Evolutionary conservation across 257 asterid genomes (phyloP).

Genomic region (Prunella vulgaris): DNA sequence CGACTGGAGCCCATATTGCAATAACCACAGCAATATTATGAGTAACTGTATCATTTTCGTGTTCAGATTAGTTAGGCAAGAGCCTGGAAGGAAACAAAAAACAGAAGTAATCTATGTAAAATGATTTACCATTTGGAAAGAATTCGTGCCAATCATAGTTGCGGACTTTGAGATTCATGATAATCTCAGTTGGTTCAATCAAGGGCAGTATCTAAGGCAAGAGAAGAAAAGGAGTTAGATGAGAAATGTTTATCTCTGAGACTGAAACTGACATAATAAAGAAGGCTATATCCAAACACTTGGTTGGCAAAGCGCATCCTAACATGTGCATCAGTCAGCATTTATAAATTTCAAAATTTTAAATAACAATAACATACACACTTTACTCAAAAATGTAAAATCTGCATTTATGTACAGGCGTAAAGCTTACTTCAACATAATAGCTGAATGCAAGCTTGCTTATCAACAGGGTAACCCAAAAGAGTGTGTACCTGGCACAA

Average conservation of each 20-base stretch:
- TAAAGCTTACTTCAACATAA: constrained; percentile 80
- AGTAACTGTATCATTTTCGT: constrained; percentile 54
- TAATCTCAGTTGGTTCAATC: constrained; percentile 73
- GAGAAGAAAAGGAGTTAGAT: constrained; percentile 16
- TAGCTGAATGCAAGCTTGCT: constrained; percentile 98
- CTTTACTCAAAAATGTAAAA: constrained; percentile 11
- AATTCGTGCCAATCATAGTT: constrained; percentile 95
- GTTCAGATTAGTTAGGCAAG: constrained; percentile 25
- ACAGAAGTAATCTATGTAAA: constrained; percentile 2
- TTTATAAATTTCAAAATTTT: background rate
- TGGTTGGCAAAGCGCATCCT: background rate
- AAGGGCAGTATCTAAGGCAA: constrained; percentile 75
- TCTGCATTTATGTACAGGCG: background rate
- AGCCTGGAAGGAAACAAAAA: constrained; percentile 16
- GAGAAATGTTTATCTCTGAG: background rate
- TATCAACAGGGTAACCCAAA: constrained; percentile 85
- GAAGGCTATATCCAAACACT: background rate
- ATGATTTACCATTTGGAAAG: constrained; percentile 74
- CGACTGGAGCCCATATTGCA: constrained; percentile 86
- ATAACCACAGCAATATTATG: constrained; percentile 76
- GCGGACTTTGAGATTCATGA: constrained; percentile 64
- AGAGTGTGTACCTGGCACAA: constrained; percentile 74
- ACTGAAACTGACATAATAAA: background rate
- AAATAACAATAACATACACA: background rate
- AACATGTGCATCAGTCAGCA: background rate